A percentile compares a stretch with the other conserved stretches of the same genome.
These are phyloP conservation scores for Ascodesmis nigricans DNA, from an alignment of 495 filamentous ascomycete genomes.

Conservation along the genomic window DNA sequence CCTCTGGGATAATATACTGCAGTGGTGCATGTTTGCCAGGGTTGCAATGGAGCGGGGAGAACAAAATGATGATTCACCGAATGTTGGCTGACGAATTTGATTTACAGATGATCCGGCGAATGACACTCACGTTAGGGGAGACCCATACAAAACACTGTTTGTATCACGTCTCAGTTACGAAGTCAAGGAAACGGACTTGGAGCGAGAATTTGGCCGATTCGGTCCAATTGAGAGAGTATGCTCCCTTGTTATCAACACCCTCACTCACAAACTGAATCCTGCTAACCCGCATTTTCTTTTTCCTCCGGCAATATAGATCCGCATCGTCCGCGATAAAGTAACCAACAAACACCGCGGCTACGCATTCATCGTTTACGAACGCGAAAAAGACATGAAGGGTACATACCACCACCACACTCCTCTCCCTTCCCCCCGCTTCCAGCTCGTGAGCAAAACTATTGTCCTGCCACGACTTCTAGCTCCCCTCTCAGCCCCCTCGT, in stretches of 20 bases:
- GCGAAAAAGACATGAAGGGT: conserved; percentile 99
- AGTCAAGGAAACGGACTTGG: conserved; percentile 67
- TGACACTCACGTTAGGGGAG: conserved; percentile 69
- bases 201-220: conserved; percentile 84
- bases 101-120: conserved; percentile 42
- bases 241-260: too few species aligned
- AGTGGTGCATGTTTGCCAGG: too few species aligned
- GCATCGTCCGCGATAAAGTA: conserved; percentile 53
- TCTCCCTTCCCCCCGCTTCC: conserved; percentile 22
- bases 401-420: conserved; percentile 27
- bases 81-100: conserved; percentile 3
- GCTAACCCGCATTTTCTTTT: conserved; percentile 3
- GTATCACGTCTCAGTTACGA: conserved; percentile 77
- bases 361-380: conserved; percentile 91
- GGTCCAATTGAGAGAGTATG: conserved; percentile 82
- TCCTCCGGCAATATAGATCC: conserved; percentile 37
- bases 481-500: conserved; percentile 6
- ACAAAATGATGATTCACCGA: too few species aligned
- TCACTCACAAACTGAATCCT: conserved; percentile 5
- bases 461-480: too few species aligned
- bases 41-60: too few species aligned
- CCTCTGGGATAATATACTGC: too few species aligned
- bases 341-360: conserved; percentile 82
- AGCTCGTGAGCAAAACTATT: too few species aligned
- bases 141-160: conserved; percentile 88